A percentile compares a stretch with the other conserved stretches of the same genome.
These are phyloP conservation scores for Penicillium sp. DNA, from an alignment of 2,329 filamentous ascomycete genomes.

Conservation along the genomic window DNA sequence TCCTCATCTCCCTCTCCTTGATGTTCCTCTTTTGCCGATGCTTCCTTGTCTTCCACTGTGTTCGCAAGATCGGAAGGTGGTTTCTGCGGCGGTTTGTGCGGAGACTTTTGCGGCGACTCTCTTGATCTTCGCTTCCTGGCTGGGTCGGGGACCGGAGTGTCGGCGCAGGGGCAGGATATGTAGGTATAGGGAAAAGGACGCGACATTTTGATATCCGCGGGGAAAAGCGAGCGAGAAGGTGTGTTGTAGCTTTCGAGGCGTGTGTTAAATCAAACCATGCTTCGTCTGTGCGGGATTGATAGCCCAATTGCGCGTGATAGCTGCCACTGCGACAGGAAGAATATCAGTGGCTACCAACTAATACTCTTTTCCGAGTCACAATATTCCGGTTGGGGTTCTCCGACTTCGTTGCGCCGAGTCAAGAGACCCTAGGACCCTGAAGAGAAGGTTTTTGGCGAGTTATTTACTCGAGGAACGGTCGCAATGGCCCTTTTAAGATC, in stretches of 20 bases:
- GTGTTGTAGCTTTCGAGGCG: not conserved
- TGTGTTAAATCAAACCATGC: slow-evolving; percentile 20
- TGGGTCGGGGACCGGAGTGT: slow-evolving; percentile 45
- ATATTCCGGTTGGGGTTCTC: not conserved
- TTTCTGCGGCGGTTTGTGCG: slow-evolving; percentile 32
- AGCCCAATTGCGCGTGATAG: not conserved
- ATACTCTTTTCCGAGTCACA: not conserved
- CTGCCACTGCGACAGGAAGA: too few species aligned
- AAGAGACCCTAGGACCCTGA: not conserved
- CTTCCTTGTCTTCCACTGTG: slow-evolving; percentile 3
- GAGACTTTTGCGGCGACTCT: slow-evolving; percentile 36
- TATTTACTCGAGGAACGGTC: not conserved
- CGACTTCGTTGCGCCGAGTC: not conserved
- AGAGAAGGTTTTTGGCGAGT: not conserved
- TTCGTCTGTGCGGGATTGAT: slow-evolving; percentile 12
- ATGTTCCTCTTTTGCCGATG: slow-evolving; percentile 20
- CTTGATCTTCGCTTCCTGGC: slow-evolving; percentile 40
- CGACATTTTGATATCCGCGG: slow-evolving; percentile 44
- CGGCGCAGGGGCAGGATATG: slow-evolving; percentile 64
- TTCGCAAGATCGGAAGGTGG: slow-evolving; percentile 24
- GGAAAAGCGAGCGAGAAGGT: not conserved
- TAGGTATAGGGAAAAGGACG: slow-evolving; percentile 62
- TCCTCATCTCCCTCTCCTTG: slow-evolving; percentile 56
- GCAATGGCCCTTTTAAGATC: not conserved
- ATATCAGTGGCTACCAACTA: not conserved